Base-by-base conservation (phyloP, 106 monocot genomes). In the Allium fistulosum region DNA sequence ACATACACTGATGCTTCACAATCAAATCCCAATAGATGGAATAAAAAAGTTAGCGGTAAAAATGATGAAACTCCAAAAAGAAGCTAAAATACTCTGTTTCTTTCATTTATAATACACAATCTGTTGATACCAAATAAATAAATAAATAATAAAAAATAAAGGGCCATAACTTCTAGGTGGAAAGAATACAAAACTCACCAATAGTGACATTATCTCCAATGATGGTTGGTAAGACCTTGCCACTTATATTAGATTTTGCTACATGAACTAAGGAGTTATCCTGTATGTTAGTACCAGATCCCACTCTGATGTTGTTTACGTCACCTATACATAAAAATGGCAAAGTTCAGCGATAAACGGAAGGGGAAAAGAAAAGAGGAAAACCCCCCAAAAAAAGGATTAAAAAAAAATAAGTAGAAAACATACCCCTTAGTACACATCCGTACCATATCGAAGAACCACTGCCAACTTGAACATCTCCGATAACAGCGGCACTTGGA, bases 151-250 rank as follows among this genome's bases (percentile, higher is more conserved):
- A 37, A 37, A 1, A 37, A 37, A 37, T 4, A 37, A 37, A 37
- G 37, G 37, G 1, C 5, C 0, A 37, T 37, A 37, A 37, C 5
- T 5, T 37, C 37, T 37, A 37, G 37, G 37, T 37, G 37, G 37
- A 37, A 37, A 52, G 11, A 66, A 45, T 51, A 51, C 11, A 51
- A 10, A 53, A 75, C 78, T 83, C 80, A 91, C 95, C 95, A 17
- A 96, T 75, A 70, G 91, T 96, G 26, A 96, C 95, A 80, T 96
- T 96, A 78, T 91, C 88, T 46, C 94, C 94, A 67, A 94, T 90
- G 13, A 90, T 85, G 9, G 90, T 94, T 55, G 94, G 94, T 37
- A 94, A 80, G 58, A 94, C 85, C 68, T 90, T 94, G 52, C 94
- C 94, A 74, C 85, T 78, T 26, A 94, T 67, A 83, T 90, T 94